Evolutionary conservation across 1,284 basidiomycete species (phyloP), one percentile per base, ranked within the genome.

Genomic region (Trichosporon faecale): DNA sequence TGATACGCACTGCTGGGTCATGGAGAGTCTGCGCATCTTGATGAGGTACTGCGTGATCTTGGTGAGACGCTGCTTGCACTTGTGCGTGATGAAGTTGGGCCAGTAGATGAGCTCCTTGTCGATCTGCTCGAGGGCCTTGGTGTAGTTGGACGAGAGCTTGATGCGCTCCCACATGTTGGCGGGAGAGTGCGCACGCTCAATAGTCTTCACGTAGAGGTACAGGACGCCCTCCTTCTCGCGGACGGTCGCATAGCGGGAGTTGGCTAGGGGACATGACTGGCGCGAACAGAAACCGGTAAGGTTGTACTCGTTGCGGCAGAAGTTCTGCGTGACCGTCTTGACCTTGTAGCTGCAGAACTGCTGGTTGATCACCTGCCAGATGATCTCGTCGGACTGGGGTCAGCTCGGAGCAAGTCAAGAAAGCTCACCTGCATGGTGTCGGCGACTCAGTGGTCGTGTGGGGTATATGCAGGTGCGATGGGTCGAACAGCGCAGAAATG

Each of bases 31-130:
- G 70, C 97, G 88, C 92, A 99, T 95, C 86, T 98, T 97, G 84
- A 99, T 98, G 73, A 99, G 88, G 80, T 98, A 99, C 83, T 99
- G 97, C 0, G 96, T 99, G 77, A 99, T 98, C 86, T 98, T 99
- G 18, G 97, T 99, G 46, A 98, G 88, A 66, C 97, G 89, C 85
- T 99, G 97, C 86, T 99, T 99, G 87, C 96, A 98, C 85, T 98
- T 98, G 86, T 99, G 97, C 70, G 94, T 92, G 68, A 91, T 90
- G 82, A 97, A 99, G 77, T 95, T 96, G 11, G 95, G 95, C 97
- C 97, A 99, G 84, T 98, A 95, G 61, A 95, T 88, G 74, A 99
- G 88, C 80, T 98, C 94, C 73, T 89, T 89, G 86, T 99, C 97
- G 77, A 98, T 95, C 93, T 97, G 95, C 81, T 96, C 93, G 65